Percentiles rank a stretch among this genome's conserved stretches.
Conservation (phyloP, 805 yeast genomes). For the Ogataea glucozyma region DNA sequence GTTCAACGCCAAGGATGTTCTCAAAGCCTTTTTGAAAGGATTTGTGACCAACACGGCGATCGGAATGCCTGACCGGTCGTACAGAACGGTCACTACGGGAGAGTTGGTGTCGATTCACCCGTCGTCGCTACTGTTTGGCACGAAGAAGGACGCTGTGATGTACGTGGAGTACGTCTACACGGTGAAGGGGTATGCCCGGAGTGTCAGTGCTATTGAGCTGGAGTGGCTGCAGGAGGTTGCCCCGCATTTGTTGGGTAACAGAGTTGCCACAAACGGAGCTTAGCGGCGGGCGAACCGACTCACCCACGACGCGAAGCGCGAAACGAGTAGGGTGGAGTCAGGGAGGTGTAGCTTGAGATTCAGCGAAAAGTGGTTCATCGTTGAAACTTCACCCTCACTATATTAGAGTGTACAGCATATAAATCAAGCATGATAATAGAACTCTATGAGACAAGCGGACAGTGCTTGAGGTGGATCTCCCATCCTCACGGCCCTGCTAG, state of each 20-base stretch:
- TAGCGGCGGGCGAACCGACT: background rate
- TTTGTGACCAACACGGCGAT: constrained; percentile 87
- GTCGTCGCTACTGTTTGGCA: constrained; percentile 83
- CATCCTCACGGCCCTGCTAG: too few relatives aligned
- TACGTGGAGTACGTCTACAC: constrained; percentile 94
- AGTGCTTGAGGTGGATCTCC: too few relatives aligned
- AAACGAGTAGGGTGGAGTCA: background rate
- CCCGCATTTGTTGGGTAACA: constrained; percentile 58
- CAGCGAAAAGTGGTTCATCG: too few relatives aligned
- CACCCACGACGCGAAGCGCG: background rate
- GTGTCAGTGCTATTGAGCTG: constrained; percentile 76
- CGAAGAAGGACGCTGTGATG: constrained; percentile 82
- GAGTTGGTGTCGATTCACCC: constrained; percentile 90
- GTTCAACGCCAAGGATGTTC: constrained; percentile 55
- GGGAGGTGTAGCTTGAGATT: too few relatives aligned
- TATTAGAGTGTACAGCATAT: too few relatives aligned
- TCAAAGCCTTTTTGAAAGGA: constrained; percentile 82
- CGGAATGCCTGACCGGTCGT: constrained; percentile 93
- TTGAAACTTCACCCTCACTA: too few relatives aligned
- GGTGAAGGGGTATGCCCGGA: constrained; percentile 88
- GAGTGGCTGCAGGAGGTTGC: constrained; percentile 86
- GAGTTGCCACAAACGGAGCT: constrained; percentile 22
- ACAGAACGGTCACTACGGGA: constrained; percentile 80
- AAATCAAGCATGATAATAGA: too few relatives aligned
- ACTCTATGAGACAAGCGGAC: too few relatives aligned